A percentile compares a stretch with the other conserved stretches of the same genome.
Conservation (phyloP, 2,329 filamentous ascomycete genomes). For the Diaporthe sp. region DNA sequence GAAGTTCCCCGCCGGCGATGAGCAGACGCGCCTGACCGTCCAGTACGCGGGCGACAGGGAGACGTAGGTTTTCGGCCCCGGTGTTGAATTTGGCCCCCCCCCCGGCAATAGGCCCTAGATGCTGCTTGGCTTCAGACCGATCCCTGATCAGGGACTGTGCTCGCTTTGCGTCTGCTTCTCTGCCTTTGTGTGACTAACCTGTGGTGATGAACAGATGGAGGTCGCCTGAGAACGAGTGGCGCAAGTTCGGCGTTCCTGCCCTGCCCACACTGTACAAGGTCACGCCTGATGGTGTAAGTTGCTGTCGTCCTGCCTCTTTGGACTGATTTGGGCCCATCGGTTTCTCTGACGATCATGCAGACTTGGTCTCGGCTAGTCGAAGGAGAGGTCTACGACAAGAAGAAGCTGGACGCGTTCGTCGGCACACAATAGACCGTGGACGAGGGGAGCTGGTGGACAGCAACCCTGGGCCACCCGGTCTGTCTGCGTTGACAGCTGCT, state of each 20-base stretch:
- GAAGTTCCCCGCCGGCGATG: constrained; percentile 41
- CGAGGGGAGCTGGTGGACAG: no score
- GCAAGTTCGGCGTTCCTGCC: constrained; percentile 43
- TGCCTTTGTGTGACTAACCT: neutral
- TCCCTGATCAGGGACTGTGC: no score
- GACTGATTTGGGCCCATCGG: accelerated
- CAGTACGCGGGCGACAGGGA: constrained; percentile 43
- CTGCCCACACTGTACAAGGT: constrained; percentile 46
- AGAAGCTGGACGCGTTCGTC: constrained; percentile 44
- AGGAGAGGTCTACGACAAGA: constrained; percentile 43
- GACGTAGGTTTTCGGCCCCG: constrained; percentile 45
- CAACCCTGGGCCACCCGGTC: neutral
- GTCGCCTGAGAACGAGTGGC: constrained; percentile 43
- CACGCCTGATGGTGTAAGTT: constrained; percentile 42
- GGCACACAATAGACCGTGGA: constrained; percentile 6
- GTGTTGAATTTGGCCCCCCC: no score
- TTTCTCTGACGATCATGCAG: constrained; percentile 36
- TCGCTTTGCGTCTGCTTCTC: neutral
- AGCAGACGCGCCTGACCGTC: constrained; percentile 33
- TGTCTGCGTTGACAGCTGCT: neutral
- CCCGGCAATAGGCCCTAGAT: no score
- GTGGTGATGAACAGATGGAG: constrained; percentile 42
- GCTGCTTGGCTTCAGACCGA: no score
- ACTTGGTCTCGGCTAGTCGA: constrained; percentile 44
- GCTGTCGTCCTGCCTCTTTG: neutral